Conservation (phyloP, 352 stramenopile species). For the Phytophthora quininea region DNA sequence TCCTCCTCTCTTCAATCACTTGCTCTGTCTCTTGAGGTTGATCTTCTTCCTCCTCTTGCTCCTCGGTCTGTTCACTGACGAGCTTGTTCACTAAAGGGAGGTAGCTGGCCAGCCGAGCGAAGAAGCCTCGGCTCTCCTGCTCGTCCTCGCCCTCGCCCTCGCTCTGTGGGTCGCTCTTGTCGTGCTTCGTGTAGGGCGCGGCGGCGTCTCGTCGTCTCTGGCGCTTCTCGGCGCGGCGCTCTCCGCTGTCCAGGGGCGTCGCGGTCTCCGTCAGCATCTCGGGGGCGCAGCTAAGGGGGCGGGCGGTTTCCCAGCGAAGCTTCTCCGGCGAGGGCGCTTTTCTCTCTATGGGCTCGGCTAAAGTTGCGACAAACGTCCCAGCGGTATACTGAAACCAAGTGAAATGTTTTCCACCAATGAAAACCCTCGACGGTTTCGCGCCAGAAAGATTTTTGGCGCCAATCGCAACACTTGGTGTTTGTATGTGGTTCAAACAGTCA, state of each 20-base stretch:
- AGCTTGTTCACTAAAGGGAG: constrained; percentile 70
- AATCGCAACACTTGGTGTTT: not conserved
- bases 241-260: constrained; percentile 29
- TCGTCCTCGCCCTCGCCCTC: constrained; percentile 16
- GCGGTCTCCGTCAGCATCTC: constrained; percentile 42
- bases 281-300: not conserved
- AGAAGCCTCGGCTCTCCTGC: constrained; percentile 35
- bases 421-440: constrained; percentile 1
- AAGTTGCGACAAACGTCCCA: not conserved
- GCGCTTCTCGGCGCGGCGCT: constrained; percentile 27
- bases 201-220: constrained; percentile 45
- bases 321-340: not conserved
- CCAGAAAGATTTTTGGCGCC: not conserved
- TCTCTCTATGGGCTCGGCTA: not conserved
- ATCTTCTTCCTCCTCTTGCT: constrained; percentile 15
- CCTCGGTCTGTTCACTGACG: constrained; percentile 37
- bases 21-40: no score
- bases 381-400: not conserved
- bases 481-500: no score
- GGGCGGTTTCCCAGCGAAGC: not conserved
- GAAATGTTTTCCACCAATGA: not conserved
- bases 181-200: constrained; percentile 42
- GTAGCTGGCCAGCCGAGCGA: constrained; percentile 67
- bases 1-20: constrained; percentile 14
- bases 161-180: constrained; percentile 17